These are phyloP conservation scores for Aspergillus coremiiformis DNA, from an alignment of 495 filamentous ascomycete genomes.

Conservation along the genomic window DNA sequence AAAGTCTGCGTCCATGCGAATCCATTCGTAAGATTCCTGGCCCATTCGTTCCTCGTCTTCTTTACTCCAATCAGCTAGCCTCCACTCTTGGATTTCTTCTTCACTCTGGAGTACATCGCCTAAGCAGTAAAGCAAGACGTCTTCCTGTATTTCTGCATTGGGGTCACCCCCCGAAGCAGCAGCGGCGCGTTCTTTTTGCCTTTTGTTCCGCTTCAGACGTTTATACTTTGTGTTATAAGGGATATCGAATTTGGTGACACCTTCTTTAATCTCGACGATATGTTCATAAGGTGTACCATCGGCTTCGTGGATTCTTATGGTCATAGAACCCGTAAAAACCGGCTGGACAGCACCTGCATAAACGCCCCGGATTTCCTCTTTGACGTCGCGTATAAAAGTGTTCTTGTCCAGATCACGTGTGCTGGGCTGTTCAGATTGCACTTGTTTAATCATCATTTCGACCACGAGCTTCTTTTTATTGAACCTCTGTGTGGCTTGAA, in stretches of 20 bases:
- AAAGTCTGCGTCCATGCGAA: slow-evolving; percentile 94
- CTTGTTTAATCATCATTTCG: slow-evolving; percentile 83
- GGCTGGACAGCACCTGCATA: slow-evolving; percentile 63
- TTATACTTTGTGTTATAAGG: slow-evolving; percentile 99
- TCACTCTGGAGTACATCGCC: slow-evolving; percentile 81
- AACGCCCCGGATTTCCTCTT: slow-evolving; percentile 66
- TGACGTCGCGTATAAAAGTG: slow-evolving; percentile 73
- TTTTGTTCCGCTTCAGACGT: slow-evolving; percentile 83
- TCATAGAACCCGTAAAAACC: slow-evolving; percentile 91
- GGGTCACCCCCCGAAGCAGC: slow-evolving; percentile 55
- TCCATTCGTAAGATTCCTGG: slow-evolving; percentile 96
- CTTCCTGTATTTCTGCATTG: slow-evolving; percentile 64
- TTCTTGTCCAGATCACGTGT: slow-evolving; percentile 51
- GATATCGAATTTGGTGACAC: slow-evolving; percentile 75
- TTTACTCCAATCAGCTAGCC: slow-evolving; percentile 75
- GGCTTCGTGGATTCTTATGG: slow-evolving; percentile 94
- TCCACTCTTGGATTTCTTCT: slow-evolving; percentile 79
- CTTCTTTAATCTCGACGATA: slow-evolving; percentile 89
- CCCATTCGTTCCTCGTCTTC: slow-evolving; percentile 86
- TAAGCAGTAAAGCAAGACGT: slow-evolving; percentile 82
- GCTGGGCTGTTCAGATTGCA: slow-evolving; percentile 51
- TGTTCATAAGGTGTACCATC: slow-evolving; percentile 99
- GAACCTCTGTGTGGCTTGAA: slow-evolving; percentile 78
- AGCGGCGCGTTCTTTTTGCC: slow-evolving; percentile 69
- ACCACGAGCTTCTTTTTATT: slow-evolving; percentile 97